Evolutionary conservation across 2,329 filamentous ascomycete genomes (phyloP).

Genomic region (Metarhizium anisopliae): DNA sequence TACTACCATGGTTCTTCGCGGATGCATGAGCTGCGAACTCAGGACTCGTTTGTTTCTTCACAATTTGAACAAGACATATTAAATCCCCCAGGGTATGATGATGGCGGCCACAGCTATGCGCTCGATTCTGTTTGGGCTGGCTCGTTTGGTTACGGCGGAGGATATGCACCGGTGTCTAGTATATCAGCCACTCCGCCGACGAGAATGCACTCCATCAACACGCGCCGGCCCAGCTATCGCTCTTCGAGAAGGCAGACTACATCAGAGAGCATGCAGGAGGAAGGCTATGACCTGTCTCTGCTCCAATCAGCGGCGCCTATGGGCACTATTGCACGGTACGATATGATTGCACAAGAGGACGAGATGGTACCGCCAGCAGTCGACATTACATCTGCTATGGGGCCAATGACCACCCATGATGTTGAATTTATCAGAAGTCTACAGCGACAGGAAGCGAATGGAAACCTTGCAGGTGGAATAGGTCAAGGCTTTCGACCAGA

Average conservation of each 20-base stretch:
- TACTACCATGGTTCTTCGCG: constrained; percentile 16
- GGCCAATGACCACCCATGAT: constrained; percentile 35
- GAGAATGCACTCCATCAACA: constrained; percentile 12
- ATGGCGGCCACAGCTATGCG: constrained; percentile 13
- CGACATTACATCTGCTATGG: constrained; percentile 37
- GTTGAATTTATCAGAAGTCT: constrained; percentile 34
- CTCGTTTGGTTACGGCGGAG: constrained; percentile 19
- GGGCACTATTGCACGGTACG: constrained; percentile 23
- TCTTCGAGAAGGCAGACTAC: constrained; percentile 12
- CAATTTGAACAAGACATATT: constrained; percentile 5
- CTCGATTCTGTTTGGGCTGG: constrained; percentile 16
- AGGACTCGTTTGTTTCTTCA: constrained; percentile 11
- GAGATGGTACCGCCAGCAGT: constrained; percentile 23
- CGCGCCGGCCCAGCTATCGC: constrained; percentile 17
- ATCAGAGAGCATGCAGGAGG: constrained; percentile 24
- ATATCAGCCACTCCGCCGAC: neutral
- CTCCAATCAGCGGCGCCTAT: constrained; percentile 32
- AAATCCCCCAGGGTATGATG: constrained; percentile 10
- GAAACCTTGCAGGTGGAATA: constrained; percentile 48
- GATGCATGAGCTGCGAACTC: constrained; percentile 18
- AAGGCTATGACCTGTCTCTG: constrained; percentile 35
- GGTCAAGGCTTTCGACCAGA: constrained; percentile 44
- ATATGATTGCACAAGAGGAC: constrained; percentile 22
- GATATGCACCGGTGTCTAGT: constrained; percentile 19
- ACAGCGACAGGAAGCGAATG: constrained; percentile 44